These are phyloP conservation scores for Bruguiera hainesii DNA, from an alignment of 441 rosid species.

Conservation along the genomic window DNA sequence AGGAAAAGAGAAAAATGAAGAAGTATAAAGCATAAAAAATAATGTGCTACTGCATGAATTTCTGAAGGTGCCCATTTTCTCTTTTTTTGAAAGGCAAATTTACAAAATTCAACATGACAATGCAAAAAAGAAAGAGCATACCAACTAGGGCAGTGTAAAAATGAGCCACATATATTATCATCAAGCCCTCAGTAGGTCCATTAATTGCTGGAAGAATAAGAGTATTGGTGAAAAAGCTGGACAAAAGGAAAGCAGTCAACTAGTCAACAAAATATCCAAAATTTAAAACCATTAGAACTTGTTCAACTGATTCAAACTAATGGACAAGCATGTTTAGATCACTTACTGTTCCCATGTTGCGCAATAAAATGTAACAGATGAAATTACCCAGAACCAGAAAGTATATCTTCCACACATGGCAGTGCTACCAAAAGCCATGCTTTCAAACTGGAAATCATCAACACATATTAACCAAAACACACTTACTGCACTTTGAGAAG, in stretches of 20 bases:
- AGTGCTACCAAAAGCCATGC: conserved; percentile 90
- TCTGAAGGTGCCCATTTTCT: not conserved
- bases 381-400: conserved; percentile 94
- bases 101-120: no score
- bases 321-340: conserved; percentile 10
- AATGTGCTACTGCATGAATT: not conserved
- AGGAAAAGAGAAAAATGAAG: conserved; percentile 4
- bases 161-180: conserved; percentile 70
- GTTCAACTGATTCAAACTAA: not conserved
- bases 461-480: conserved; percentile 15
- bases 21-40: not conserved
- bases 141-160: conserved; percentile 81
- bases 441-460: conserved; percentile 55
- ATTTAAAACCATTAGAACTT: not conserved
- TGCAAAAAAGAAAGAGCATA: conserved; percentile 33
- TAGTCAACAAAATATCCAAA: conserved; percentile 7
- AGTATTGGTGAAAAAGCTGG: conserved; percentile 88
- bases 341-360: conserved; percentile 99
- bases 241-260: conserved; percentile 19
- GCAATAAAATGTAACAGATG: conserved; percentile 86
- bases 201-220: conserved; percentile 91
- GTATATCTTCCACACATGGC: conserved; percentile 89
- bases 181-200: conserved; percentile 98
- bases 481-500: conserved; percentile 7
- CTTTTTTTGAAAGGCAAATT: conserved; percentile 5